Evolutionary conservation across 208 protist genomes (phyloP), one percentile per base, ranked within the genome.

Genomic region (Kentomonas sorsogonicus): DNA sequence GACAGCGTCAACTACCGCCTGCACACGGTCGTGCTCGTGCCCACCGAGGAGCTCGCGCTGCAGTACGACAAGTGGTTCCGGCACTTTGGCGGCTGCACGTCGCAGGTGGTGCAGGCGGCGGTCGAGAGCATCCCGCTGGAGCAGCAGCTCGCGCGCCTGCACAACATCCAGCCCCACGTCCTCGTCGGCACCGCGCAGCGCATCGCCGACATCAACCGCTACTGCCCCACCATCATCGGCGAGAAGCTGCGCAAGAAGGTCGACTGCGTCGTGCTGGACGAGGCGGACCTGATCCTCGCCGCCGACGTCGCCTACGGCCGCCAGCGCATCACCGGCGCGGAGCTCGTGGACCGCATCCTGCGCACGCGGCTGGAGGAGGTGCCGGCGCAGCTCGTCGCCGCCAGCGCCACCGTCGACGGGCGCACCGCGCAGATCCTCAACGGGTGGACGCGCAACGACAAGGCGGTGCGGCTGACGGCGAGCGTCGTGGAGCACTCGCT

Each of bases 21-120:
- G 23, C 88, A 95, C 67, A 95, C 88, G 7, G 64, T 89, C 40
- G 79, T 95, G 16, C 70, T 95, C 55, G 84, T 92, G 6, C 88
- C 88, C 1, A 95, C 84, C 0, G 73, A 86, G 51, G 88, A 95
- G 66, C 67, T 95, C 18, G 77, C 83, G 16, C 66, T 92, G 61
- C 88, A 95, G 72, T 95, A 95, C 69, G 84, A 92, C 44, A 88
- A 92, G 66, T 95, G 88, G 85, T 63, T 95, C 26, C 69, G 83
- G 1, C 75, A 91, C 67, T 89, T 95, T 76, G 72, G 79, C 38
- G 85, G 85, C 20, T 77, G 69, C 69, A 88, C 74, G 5, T 56
- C 79, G 39, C 84, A 92, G 70, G 69, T 95, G 1, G 78, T 85
- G 53, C 84, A 92, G 74, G 80, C 57, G 2, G 88, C 84, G 1